Conservation (phyloP, 257 asterid genomes). For the Plantago major region DNA sequence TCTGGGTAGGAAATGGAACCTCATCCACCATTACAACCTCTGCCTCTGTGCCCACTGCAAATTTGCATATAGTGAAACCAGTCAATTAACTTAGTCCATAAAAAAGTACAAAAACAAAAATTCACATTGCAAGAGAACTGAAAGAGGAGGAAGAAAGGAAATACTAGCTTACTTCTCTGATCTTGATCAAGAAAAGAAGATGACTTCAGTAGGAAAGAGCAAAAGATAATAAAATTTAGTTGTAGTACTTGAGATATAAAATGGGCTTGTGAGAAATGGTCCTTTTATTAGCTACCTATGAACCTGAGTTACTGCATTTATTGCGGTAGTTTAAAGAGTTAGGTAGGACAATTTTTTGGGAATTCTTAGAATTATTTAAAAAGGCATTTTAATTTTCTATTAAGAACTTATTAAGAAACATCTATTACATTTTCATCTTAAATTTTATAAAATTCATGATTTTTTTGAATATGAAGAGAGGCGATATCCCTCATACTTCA, state of each 20-base stretch:
- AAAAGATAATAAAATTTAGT: no score
- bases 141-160: no score
- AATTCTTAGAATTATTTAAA: no score
- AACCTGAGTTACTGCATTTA: background rate
- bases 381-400: no score
- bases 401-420: no score
- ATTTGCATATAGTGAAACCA: no score
- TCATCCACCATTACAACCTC: constrained; percentile 48
- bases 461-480: no score
- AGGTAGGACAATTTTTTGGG: background rate
- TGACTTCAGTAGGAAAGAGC: no score
- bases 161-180: background rate
- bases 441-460: no score
- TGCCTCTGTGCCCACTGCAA: constrained; percentile 48
- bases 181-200: background rate
- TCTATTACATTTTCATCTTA: no score
- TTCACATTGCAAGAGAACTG: background rate
- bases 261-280: background rate
- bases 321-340: background rate
- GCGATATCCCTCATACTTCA: no score
- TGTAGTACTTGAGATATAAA: background rate
- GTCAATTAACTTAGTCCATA: no score
- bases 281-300: constrained; percentile 1
- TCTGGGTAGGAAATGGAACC: constrained; percentile 45
- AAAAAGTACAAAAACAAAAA: background rate